Evolutionary conservation across 2,329 filamentous ascomycete species (phyloP).

Genomic region (Ophiostoma pallidulum): DNA sequence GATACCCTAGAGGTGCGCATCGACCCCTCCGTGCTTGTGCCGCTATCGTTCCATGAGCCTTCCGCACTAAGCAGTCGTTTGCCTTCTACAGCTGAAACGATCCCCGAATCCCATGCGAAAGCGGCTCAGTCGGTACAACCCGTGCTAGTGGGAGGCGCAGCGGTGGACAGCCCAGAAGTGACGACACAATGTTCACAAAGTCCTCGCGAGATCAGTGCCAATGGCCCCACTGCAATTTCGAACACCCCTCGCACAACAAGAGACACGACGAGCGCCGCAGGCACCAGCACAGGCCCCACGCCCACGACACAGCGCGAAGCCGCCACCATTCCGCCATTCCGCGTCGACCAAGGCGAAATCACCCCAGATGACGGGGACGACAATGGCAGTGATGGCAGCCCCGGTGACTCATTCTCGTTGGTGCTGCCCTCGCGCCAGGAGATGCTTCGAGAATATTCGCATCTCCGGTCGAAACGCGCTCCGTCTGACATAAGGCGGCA

Average conservation of each 20-base stretch:
- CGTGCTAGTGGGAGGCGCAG: slow-evolving; percentile 7
- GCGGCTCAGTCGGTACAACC: slow-evolving; percentile 13
- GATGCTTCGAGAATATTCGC: slow-evolving; percentile 6
- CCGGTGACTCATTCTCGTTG: slow-evolving; percentile 6
- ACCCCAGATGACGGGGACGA: slow-evolving; percentile 2
- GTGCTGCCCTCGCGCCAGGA: neutral
- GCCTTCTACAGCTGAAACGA: slow-evolving; percentile 11
- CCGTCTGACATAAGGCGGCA: neutral
- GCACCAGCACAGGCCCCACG: too few relatives aligned
- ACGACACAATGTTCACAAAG: too few relatives aligned
- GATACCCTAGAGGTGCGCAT: too few relatives aligned
- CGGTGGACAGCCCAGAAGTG: too few relatives aligned
- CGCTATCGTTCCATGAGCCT: neutral
- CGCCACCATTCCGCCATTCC: neutral
- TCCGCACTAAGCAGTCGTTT: slow-evolving; percentile 15
- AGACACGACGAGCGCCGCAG: too few relatives aligned
- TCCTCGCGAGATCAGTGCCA: too few relatives aligned
- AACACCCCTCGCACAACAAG: too few relatives aligned
- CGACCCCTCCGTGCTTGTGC: too few relatives aligned
- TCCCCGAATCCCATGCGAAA: slow-evolving; percentile 12
- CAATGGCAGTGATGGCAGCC: neutral
- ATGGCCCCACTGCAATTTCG: too few relatives aligned
- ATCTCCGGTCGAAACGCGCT: neutral
- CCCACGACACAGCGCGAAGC: neutral
- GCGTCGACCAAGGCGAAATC: slow-evolving; percentile 5